Evolutionary conservation across 2,329 filamentous ascomycete genomes (phyloP), one percentile per base, ranked within the genome.

Genomic region (Fusarium camptoceras): DNA sequence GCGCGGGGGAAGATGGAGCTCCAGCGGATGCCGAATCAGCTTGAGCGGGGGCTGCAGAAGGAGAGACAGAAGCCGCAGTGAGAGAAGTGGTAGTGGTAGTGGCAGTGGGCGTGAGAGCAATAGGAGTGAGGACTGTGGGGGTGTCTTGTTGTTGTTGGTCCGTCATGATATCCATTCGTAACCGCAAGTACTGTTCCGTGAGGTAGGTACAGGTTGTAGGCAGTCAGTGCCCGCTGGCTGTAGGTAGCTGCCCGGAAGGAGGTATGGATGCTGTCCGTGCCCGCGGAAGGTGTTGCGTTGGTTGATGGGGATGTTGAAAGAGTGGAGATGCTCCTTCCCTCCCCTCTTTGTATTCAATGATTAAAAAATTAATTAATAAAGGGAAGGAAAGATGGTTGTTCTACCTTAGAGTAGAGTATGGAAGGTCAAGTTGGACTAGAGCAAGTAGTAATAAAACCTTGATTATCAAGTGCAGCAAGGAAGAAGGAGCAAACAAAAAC

Each of bases 141-240:
- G 43, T 55, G 25, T 66, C 63, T 66, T 27, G 47, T 43, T 3
- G 46, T 25, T 43, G 64, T 66, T 66, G 63, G 63, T 55, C 44
- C 34, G 63, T 50, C 63, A 66, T 66, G 55, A 55, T 66, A 66
- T 66, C 44, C 48, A 39, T 25, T 34, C 48, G 22, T 14, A 34
- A 51, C 22, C 48, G 46, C 30, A 25, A 10, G 44, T 47, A 34
- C 28, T 24, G 47, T 25, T n/a, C 47, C 27, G 47, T 30, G 14
- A 30, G 28, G 37, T 39, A 30, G 28, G 37, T 39, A 43, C 20
- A 25, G 41, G 41, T 24, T 43, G 41, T 43, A 43, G 22, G 18
- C 28, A 51, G 47, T 49, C 20, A 51, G 22, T 22, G 28, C 27
- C 34, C 34, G 18, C 43, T 34, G 48, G 39, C 56, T 47, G 60